Evolutionary conservation across 2,329 filamentous ascomycete species (phyloP).

Genomic region (Bipolaris victoriae): DNA sequence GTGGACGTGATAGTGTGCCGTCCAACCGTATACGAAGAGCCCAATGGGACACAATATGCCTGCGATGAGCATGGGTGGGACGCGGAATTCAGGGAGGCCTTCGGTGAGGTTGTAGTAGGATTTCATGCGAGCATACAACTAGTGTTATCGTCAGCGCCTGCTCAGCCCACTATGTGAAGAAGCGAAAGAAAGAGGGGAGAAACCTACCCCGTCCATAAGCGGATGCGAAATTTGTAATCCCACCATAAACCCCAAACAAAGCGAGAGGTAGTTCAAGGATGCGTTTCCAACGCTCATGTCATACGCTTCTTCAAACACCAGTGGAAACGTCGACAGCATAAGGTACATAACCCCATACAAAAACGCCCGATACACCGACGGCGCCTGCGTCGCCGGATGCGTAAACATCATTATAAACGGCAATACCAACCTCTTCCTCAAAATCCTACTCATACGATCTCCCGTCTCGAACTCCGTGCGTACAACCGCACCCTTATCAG

Average conservation of each 20-base stretch:
- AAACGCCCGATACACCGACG: slow-evolving; percentile 61
- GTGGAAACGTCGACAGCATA: slow-evolving; percentile 66
- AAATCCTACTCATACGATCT: slow-evolving; percentile 34
- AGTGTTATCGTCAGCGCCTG: background rate
- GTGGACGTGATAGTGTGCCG: slow-evolving; percentile 57
- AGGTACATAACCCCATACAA: slow-evolving; percentile 69
- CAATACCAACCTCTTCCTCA: slow-evolving; percentile 36
- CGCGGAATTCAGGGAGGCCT: slow-evolving; percentile 52
- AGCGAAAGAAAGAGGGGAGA: background rate
- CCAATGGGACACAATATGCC: slow-evolving; percentile 57
- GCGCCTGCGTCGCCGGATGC: slow-evolving; percentile 66
- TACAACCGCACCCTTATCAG: slow-evolving; percentile 27
- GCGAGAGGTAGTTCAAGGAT: slow-evolving; percentile 68
- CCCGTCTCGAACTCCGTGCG: slow-evolving; percentile 49
- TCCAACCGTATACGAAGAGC: slow-evolving; percentile 62
- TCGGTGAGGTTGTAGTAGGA: slow-evolving; percentile 28
- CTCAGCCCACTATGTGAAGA: no score
- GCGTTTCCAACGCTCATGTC: slow-evolving; percentile 61
- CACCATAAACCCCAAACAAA: slow-evolving; percentile 65
- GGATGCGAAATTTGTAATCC: slow-evolving; percentile 50
- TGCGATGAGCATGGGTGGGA: slow-evolving; percentile 62
- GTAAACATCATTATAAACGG: slow-evolving; percentile 61
- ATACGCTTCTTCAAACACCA: slow-evolving; percentile 63
- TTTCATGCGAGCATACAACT: slow-evolving; percentile 38
- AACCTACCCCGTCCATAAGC: slow-evolving; percentile 52